Percentiles rank a stretch among this genome's conserved stretches.
These are phyloP conservation scores for Akanthomyces muscarius DNA, from an alignment of 2,329 filamentous ascomycete genomes.

Conservation along the genomic window DNA sequence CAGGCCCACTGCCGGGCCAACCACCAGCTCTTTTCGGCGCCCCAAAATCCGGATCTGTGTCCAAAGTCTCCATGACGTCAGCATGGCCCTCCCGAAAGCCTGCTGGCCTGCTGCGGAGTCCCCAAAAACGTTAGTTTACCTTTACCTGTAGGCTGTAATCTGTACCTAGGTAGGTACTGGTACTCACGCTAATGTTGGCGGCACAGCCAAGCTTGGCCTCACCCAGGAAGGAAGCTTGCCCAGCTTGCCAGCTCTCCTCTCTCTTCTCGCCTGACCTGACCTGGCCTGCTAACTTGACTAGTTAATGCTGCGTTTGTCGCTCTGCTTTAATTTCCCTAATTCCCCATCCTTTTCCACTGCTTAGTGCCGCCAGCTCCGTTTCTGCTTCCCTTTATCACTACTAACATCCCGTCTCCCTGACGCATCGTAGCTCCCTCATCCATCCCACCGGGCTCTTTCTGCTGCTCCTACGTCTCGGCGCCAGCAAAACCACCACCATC, in stretches of 20 bases:
- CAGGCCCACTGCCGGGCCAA: slow-evolving; percentile 9
- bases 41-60: slow-evolving; percentile 11
- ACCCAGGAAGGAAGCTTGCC: background rate
- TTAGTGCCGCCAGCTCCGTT: slow-evolving; percentile 6
- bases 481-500: background rate
- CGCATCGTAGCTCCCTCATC: background rate
- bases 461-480: background rate
- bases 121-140: background rate
- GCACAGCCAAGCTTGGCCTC: background rate
- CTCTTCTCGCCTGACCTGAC: background rate
- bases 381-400: slow-evolving; percentile 1
- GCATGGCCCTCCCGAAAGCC: background rate
- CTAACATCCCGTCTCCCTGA: background rate
- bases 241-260: background rate
- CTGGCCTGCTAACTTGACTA: background rate
- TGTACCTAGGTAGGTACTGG: too few relatives aligned
- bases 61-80: slow-evolving; percentile 26
- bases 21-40: slow-evolving; percentile 11
- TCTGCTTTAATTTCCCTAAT: background rate
- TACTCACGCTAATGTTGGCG: background rate
- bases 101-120: background rate
- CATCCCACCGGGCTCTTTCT: background rate
- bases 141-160: too few relatives aligned
- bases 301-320: background rate
- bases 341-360: background rate